Conservation (phyloP, 345 rosid species). For the Salix exigua region DNA sequence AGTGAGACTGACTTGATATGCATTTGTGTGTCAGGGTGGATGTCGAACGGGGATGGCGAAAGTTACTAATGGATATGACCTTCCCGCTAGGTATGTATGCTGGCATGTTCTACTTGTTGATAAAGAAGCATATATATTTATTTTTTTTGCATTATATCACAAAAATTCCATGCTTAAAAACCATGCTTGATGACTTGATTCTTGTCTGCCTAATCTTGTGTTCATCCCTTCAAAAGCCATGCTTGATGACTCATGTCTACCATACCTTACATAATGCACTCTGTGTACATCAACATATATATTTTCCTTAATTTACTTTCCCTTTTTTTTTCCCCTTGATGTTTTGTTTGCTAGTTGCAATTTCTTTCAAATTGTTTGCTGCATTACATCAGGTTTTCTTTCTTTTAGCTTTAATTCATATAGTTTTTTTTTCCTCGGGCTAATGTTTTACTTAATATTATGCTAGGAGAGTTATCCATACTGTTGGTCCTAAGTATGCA, state of each 20-base stretch:
- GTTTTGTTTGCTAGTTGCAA: not conserved
- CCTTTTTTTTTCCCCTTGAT: not conserved
- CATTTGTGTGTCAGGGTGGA: conserved; percentile 66
- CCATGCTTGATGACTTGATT: not conserved
- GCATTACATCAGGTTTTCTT: not conserved
- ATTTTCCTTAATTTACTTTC: not conserved
- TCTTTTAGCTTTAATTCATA: not conserved
- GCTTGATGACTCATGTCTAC: not conserved
- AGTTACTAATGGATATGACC: conserved; percentile 89
- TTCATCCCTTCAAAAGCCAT: not conserved
- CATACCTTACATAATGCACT: not conserved
- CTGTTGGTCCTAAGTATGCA: conserved; percentile 98
- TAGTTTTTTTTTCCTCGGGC: not conserved
- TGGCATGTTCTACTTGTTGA: conserved; percentile 3
- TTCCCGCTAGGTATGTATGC: conserved; percentile 80
- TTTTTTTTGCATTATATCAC: conserved; percentile 5
- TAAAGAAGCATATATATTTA: not conserved
- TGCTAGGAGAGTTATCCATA: conserved; percentile 54
- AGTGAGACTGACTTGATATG: conserved; percentile 8
- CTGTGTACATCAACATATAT: not conserved
- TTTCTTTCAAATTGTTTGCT: not conserved
- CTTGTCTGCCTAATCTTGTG: not conserved
- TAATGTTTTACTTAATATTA: not conserved
- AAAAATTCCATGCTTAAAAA: not conserved
- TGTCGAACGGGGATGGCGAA: conserved; percentile 98